Base-by-base conservation (phyloP, 768 basidiomycete species). In the Dictyophora rubrovolvata region DNA sequence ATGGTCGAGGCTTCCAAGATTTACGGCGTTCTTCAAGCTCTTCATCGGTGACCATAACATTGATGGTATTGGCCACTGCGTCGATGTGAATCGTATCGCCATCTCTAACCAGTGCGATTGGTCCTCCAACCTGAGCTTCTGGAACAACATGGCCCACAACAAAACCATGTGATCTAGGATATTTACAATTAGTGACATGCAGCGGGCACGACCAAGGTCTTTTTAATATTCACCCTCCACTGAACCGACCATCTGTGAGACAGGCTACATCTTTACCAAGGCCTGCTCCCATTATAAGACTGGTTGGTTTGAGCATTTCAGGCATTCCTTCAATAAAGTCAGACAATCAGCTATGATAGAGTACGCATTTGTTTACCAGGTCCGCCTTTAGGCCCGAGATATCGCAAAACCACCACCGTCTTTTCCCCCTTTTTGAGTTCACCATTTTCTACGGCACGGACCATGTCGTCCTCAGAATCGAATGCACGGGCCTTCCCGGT, bases 231-330 rank as follows among this genome's bases (percentile, higher is more conserved):
- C 66, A 96, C 93, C 94, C 94, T 75, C 94, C 94, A 69, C 89
- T 92, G 78, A 99, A 99, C 64, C 96, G 85, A 54, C 96, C 96
- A 73, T 99, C 95, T 17, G 96, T 99, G 64, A 99, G 72, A 71
- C 92, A 97, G 42, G 95, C 95, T 53, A 98, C 96, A 65, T 98
- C 95, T 64, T 87, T 76, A 11, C 96, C 96, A 11, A 98, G 79
- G 11, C 96, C 96, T 12, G 96, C 96, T 57, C 96, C 96, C 91
- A 99, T 98, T 71, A 99, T 93, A 67, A 98, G 70, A 75, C 90
- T 91, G 34, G 95, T 98, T 22, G 94, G 94, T 70, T 97, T 97
- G 60, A 98, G 79, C 96, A 99, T 99, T 77, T 99, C 96, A 53
- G 93, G 95, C 95, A 99, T 99, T 63, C 93, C 93, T 87, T 68